Percentiles rank a stretch among this genome's conserved stretches.
Conservation (phyloP, 2,329 filamentous ascomycete genomes). For the Monosporascus sp. region DNA sequence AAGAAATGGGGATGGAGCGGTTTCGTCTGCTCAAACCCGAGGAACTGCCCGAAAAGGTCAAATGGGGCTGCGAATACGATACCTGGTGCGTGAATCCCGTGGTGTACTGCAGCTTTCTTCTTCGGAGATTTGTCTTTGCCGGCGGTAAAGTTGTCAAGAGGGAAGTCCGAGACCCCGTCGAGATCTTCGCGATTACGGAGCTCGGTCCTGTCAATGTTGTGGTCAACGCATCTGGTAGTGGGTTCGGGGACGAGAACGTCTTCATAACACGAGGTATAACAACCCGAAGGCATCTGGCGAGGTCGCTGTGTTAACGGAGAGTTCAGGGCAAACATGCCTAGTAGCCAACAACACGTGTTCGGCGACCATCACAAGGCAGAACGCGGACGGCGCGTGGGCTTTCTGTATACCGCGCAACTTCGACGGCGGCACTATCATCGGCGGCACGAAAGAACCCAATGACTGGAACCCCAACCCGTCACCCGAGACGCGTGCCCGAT, state of each 20-base stretch:
- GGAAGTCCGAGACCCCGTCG: slow-evolving; percentile 31
- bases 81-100: slow-evolving; percentile 53
- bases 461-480: slow-evolving; percentile 50
- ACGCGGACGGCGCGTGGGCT: slow-evolving; percentile 57
- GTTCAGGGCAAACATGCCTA: slow-evolving; percentile 41
- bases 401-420: slow-evolving; percentile 59
- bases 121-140: slow-evolving; percentile 34
- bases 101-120: slow-evolving; percentile 45
- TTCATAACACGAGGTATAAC: slow-evolving; percentile 38
- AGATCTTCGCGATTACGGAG: slow-evolving; percentile 32
- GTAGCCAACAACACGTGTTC: slow-evolving; percentile 30
- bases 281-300: slow-evolving; percentile 4
- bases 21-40: slow-evolving; percentile 31
- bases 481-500: slow-evolving; percentile 36
- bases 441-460: slow-evolving; percentile 59
- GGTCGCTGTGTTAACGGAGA: not conserved
- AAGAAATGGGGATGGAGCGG: slow-evolving; percentile 28
- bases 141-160: slow-evolving; percentile 31
- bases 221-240: slow-evolving; percentile 42
- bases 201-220: slow-evolving; percentile 27
- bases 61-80: slow-evolving; percentile 46
- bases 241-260: slow-evolving; percentile 37
- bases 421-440: slow-evolving; percentile 60
- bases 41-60: slow-evolving; percentile 38
- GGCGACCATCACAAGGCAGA: slow-evolving; percentile 52